Evolutionary conservation across 202 grass and related monocot genomes (phyloP).

Genomic region (Schoenoplectus tabernaemontani): DNA sequence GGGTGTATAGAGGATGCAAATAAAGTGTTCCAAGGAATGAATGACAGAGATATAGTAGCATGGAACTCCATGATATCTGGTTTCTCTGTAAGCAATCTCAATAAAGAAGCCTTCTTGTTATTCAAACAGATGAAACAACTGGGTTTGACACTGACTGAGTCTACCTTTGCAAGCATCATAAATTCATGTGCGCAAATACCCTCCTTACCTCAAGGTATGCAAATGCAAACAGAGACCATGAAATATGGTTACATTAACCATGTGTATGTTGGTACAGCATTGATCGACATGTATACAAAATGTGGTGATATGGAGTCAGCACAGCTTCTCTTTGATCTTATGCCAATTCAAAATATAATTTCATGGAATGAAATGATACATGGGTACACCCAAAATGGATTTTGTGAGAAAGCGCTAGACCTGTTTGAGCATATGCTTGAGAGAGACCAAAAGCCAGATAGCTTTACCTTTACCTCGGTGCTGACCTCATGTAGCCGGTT

Average conservation of each 20-base stretch:
- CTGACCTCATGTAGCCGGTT: conserved; percentile 71
- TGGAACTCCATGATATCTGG: conserved; percentile 92
- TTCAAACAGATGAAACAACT: conserved; percentile 67
- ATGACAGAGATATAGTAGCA: conserved; percentile 58
- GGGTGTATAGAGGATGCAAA: conserved; percentile 37
- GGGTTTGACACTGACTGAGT: conserved; percentile 59
- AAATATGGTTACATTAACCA: conserved; percentile 70
- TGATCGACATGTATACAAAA: conserved; percentile 89
- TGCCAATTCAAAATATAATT: conserved; percentile 65
- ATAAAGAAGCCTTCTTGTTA: conserved; percentile 54
- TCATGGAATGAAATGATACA: conserved; percentile 99
- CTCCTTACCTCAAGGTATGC: conserved; percentile 69
- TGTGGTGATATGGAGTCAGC: conserved; percentile 65
- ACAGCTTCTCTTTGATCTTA: conserved; percentile 48
- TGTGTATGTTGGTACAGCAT: conserved; percentile 65
- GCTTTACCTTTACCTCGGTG: conserved; percentile 64
- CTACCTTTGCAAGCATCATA: conserved; percentile 69
- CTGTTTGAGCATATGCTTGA: conserved; percentile 68
- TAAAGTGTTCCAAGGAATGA: conserved; percentile 53
- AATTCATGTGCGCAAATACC: conserved; percentile 58
- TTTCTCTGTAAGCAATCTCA: conserved; percentile 54
- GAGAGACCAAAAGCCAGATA: conserved; percentile 59
- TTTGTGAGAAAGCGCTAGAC: conserved; percentile 48
- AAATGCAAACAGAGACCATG: conserved; percentile 54
- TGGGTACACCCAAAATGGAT: conserved; percentile 79